A percentile compares a stretch with the other conserved stretches of the same genome.
phyloP scores from a whole-genome alignment of 352 stramenopile species.

The Globisporangium cederbergense region DNA sequence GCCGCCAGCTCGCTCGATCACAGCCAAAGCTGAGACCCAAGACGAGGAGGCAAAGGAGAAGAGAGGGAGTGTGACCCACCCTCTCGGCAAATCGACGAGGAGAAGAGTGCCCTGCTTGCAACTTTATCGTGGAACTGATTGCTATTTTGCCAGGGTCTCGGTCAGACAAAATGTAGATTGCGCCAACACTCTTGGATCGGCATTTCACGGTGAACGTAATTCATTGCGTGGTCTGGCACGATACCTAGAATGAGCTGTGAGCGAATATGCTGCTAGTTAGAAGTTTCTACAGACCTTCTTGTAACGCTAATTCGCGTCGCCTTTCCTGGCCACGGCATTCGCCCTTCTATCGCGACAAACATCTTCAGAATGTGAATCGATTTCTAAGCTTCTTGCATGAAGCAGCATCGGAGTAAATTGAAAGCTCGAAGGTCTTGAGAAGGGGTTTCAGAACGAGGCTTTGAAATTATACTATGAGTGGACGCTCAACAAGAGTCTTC shows the following conservation, averaged over 20 bases:
- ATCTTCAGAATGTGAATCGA: too few relatives aligned
- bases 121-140: background rate
- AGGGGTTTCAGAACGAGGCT: too few relatives aligned
- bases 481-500: conserved; percentile 2
- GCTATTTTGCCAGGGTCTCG: background rate
- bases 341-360: too few relatives aligned
- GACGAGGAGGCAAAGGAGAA: background rate
- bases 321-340: too few relatives aligned
- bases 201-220: background rate
- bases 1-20: too few relatives aligned
- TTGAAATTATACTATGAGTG: too few relatives aligned
- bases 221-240: background rate
- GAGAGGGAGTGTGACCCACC: too few relatives aligned
- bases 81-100: background rate
- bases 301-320: too few relatives aligned
- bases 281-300: too few relatives aligned
- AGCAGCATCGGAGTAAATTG: too few relatives aligned
- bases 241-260: background rate
- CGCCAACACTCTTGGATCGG: background rate
- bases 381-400: too few relatives aligned
- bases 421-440: too few relatives aligned
- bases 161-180: background rate
- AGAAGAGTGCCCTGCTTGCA: background rate
- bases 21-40: background rate
- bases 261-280: background rate